These are phyloP conservation scores for Neoconidiobolus thromboides DNA, from an alignment of 371 early-diverging fungal species.

Conservation along the genomic window DNA sequence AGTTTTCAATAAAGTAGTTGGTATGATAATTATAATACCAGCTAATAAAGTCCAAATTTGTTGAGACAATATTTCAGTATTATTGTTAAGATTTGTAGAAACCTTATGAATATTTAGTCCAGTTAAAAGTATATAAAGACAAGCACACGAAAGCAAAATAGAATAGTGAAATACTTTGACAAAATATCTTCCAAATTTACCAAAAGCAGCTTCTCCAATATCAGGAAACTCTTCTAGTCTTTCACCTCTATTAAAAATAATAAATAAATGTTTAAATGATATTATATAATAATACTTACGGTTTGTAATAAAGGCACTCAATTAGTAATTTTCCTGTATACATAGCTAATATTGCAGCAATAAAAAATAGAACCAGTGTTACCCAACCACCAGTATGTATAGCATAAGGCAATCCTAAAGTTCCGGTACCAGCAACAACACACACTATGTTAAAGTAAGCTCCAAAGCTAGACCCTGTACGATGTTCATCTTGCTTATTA, in stretches of 20 bases:
- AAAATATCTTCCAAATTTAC: constrained; percentile 28
- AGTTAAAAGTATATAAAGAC: constrained; percentile 60
- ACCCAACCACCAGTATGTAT: constrained; percentile 68
- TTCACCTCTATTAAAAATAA: background rate
- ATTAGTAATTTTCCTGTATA: constrained; percentile 50
- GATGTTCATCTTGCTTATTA: background rate
- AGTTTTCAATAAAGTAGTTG: constrained; percentile 45
- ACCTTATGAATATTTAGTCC: constrained; percentile 19
- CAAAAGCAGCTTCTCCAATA: constrained; percentile 45
- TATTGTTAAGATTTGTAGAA: no score
- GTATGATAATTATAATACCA: constrained; percentile 20
- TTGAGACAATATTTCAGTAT: no score
- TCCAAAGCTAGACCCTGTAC: constrained; percentile 14
- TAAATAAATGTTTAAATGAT: no score
- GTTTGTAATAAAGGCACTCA: constrained; percentile 42
- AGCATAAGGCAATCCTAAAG: constrained; percentile 64
- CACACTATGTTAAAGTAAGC: constrained; percentile 48
- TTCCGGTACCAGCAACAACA: constrained; percentile 71
- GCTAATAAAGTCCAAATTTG: constrained; percentile 14
- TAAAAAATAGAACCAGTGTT: constrained; percentile 46
- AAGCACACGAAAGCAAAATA: constrained; percentile 47
- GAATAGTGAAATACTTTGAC: constrained; percentile 42
- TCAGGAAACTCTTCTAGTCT: constrained; percentile 31
- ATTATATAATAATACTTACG: background rate
- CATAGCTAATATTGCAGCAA: constrained; percentile 50